These are phyloP conservation scores for Aspergillus luchuensis DNA, from an alignment of 2,329 filamentous ascomycete species.

Conservation along the genomic window DNA sequence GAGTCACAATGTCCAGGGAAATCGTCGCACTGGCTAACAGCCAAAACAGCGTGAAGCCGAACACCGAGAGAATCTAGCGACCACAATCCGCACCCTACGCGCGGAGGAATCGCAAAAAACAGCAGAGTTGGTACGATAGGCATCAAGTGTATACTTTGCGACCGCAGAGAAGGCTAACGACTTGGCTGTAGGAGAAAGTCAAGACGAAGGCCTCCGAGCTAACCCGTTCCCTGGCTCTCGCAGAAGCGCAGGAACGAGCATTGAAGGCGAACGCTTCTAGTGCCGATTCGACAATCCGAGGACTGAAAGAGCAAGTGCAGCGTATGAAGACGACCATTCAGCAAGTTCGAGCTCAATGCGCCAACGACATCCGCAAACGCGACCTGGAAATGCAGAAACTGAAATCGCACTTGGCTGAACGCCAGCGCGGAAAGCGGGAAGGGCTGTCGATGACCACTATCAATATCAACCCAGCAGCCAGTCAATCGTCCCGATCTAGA, in stretches of 20 bases:
- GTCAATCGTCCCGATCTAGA: slow-evolving; percentile 34
- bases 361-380: slow-evolving; percentile 86
- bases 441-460: slow-evolving; percentile 54
- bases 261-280: slow-evolving; percentile 69
- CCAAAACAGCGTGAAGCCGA: slow-evolving; percentile 75
- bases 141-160: not conserved
- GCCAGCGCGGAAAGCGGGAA: slow-evolving; percentile 61
- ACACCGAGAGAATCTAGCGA: slow-evolving; percentile 79
- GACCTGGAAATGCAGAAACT: slow-evolving; percentile 86
- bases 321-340: slow-evolving; percentile 76
- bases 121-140: slow-evolving; percentile 61
- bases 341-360: slow-evolving; percentile 82
- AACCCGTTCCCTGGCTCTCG: slow-evolving; percentile 57
- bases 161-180: slow-evolving; percentile 14
- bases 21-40: not conserved
- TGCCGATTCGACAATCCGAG: slow-evolving; percentile 72
- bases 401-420: slow-evolving; percentile 79
- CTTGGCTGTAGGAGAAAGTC: slow-evolving; percentile 50
- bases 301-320: slow-evolving; percentile 80
- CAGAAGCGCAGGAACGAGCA: slow-evolving; percentile 71
- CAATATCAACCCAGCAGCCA: slow-evolving; percentile 46
- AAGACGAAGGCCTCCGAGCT: slow-evolving; percentile 59
- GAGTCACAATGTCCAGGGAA: slow-evolving; percentile 20
- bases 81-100: slow-evolving; percentile 74
- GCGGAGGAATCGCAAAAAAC: slow-evolving; percentile 74